phyloP scores from a whole-genome alignment of 1,284 basidiomycete species.

The Naganishia liquefaciens region DNA sequence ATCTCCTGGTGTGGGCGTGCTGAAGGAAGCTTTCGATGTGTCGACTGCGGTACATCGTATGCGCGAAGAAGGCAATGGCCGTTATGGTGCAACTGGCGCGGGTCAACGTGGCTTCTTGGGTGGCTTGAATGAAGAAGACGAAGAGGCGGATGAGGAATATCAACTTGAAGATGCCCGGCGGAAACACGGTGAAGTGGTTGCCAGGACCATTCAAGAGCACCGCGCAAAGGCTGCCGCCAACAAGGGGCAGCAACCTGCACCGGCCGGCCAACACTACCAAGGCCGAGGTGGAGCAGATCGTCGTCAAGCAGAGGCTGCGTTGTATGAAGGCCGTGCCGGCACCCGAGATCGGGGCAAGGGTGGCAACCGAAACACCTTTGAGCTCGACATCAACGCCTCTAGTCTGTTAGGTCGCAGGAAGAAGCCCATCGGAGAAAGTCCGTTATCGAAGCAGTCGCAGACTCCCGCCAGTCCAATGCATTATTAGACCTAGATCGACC shows the following conservation, averaged over 20 bases:
- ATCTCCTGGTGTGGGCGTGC: conserved; percentile 83
- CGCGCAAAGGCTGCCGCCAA: conserved; percentile 53
- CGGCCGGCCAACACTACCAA: conserved; percentile 54
- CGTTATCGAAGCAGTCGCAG: conserved; percentile 28
- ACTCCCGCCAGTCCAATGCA: conserved; percentile 36
- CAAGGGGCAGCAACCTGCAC: conserved; percentile 54
- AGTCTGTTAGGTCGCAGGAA: conserved; percentile 69
- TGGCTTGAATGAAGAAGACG: conserved; percentile 91
- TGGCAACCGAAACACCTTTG: conserved; percentile 60
- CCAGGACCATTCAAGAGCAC: conserved; percentile 53
- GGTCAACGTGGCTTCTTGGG: conserved; percentile 77
- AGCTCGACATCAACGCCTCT: conserved; percentile 78
- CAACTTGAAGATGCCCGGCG: conserved; percentile 58
- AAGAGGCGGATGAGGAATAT: conserved; percentile 60
- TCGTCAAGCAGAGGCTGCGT: conserved; percentile 55
- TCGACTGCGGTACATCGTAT: conserved; percentile 98
- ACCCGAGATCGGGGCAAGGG: conserved; percentile 62
- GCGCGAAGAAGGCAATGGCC: conserved; percentile 93
- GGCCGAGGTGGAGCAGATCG: conserved; percentile 55
- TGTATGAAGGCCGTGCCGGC: conserved; percentile 73
- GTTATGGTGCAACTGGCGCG: conserved; percentile 76
- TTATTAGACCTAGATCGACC: conserved; percentile 17
- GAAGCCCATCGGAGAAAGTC: conserved; percentile 38
- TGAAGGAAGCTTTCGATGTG: conserved; percentile 98
- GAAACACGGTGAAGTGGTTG: conserved; percentile 58